A percentile compares a stretch with the other conserved stretches of the same genome.
These are phyloP conservation scores for Polygonum aviculare DNA, from an alignment of 148 eudicot species.

Conservation along the genomic window DNA sequence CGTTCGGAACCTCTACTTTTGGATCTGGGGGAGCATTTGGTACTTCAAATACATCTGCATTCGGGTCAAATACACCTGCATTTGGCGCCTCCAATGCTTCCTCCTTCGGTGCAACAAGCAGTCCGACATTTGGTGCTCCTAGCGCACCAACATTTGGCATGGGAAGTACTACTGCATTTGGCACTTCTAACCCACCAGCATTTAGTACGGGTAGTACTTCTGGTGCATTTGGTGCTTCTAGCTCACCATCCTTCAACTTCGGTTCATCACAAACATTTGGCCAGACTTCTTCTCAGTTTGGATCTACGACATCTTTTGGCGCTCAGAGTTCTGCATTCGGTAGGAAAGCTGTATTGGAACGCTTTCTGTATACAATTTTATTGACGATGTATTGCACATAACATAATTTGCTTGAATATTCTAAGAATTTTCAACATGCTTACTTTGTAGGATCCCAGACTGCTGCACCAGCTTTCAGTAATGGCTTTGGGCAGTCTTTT, in stretches of 20 bases:
- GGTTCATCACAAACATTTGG: slow-evolving; percentile 9
- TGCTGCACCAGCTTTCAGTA: slow-evolving; percentile 49
- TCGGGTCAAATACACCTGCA: slow-evolving; percentile 40
- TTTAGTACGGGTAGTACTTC: slow-evolving; percentile 44
- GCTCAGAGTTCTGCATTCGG: slow-evolving; percentile 21
- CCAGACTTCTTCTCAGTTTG: slow-evolving; percentile 7
- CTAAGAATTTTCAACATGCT: neutral
- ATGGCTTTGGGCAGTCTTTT: slow-evolving; percentile 61
- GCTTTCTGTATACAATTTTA: neutral
- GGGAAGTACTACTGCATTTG: slow-evolving; percentile 35
- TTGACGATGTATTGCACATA: neutral
- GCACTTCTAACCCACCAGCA: slow-evolving; percentile 17
- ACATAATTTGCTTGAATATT: neutral
- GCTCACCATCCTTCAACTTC: slow-evolving; percentile 20
- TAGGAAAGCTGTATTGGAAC: neutral
- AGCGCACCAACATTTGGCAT: slow-evolving; percentile 37
- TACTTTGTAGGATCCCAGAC: slow-evolving; percentile 53
- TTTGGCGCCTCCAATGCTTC: slow-evolving; percentile 48
- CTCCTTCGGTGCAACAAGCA: slow-evolving; percentile 44
- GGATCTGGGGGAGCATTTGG: slow-evolving; percentile 60
- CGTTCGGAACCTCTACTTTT: slow-evolving; percentile 47
- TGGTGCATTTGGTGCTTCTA: slow-evolving; percentile 25
- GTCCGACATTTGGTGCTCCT: slow-evolving; percentile 36
- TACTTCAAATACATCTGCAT: slow-evolving; percentile 41
- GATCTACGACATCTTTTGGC: slow-evolving; percentile 18